These are phyloP conservation scores for Musa beccarii DNA, from an alignment of 176 grass and related monocot species.

Conservation along the genomic window DNA sequence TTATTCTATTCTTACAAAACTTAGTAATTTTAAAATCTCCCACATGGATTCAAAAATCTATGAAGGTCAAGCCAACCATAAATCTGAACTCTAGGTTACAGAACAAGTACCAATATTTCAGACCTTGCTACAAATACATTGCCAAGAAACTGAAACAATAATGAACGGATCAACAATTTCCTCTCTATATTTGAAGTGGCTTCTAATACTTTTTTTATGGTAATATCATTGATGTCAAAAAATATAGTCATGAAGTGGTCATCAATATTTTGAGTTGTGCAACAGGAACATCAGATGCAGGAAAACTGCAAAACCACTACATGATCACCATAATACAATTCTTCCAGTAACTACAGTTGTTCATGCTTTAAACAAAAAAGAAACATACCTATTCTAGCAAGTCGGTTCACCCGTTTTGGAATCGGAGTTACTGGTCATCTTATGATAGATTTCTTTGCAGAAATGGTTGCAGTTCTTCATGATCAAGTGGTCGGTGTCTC, in stretches of 20 bases:
- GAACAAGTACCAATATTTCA: no score
- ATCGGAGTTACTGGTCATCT: conserved; percentile 73
- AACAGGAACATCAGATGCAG: background rate
- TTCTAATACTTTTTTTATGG: no score
- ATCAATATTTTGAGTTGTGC: background rate
- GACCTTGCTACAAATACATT: no score
- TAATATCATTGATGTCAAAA: background rate
- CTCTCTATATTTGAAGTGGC: no score
- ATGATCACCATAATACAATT: background rate
- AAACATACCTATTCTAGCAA: conserved; percentile 80
- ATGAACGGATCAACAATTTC: no score
- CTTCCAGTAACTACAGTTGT: background rate
- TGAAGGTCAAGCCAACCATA: no score
- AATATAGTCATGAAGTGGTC: background rate
- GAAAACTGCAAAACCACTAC: background rate
- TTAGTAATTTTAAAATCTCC: no score
- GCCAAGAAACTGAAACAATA: no score
- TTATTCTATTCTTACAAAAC: no score
- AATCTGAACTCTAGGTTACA: no score
- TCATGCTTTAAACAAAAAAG: background rate
- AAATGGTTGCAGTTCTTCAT: conserved; percentile 98
- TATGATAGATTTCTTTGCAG: conserved; percentile 90
- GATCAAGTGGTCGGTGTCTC: conserved; percentile 89
- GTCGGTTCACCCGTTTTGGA: conserved; percentile 91
- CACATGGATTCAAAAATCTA: no score